Conservation (phyloP, 163 green algal genomes). For the Volvox carteri region DNA sequence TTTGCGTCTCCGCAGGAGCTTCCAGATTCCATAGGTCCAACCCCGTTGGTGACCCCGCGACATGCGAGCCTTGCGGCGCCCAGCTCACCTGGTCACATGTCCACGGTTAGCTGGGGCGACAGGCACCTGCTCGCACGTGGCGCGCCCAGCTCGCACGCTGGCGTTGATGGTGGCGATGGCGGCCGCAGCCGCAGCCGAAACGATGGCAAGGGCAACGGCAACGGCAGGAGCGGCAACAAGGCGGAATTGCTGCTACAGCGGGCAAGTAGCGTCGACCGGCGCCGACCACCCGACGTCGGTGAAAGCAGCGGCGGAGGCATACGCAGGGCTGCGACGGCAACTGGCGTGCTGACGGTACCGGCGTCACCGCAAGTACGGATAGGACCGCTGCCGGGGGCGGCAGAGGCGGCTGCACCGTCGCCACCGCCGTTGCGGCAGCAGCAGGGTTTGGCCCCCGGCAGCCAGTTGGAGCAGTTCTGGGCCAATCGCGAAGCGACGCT, state of each 20-base stretch:
- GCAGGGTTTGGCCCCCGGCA: too few species aligned
- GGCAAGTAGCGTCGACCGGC: background rate
- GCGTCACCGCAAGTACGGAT: background rate
- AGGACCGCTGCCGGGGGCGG: too few species aligned
- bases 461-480: background rate
- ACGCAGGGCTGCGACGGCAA: background rate
- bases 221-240: background rate
- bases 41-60: constrained; percentile 30
- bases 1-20: constrained; percentile 47
- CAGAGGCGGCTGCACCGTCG: background rate
- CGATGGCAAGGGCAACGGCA: background rate
- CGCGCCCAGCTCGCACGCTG: background rate
- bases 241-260: background rate
- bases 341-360: background rate
- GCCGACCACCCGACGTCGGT: background rate
- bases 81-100: constrained; percentile 24
- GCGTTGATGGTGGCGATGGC: background rate
- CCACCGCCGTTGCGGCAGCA: background rate
- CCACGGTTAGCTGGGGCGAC: constrained; percentile 50
- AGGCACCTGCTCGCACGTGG: constrained; percentile 27
- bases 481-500: background rate
- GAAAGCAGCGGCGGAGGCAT: background rate
- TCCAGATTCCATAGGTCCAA: constrained; percentile 19
- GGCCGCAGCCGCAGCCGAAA: background rate
- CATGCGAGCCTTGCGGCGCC: background rate